Conservation (phyloP, 2,329 filamentous ascomycete genomes). For the Aspergillus pseudonomiae region DNA sequence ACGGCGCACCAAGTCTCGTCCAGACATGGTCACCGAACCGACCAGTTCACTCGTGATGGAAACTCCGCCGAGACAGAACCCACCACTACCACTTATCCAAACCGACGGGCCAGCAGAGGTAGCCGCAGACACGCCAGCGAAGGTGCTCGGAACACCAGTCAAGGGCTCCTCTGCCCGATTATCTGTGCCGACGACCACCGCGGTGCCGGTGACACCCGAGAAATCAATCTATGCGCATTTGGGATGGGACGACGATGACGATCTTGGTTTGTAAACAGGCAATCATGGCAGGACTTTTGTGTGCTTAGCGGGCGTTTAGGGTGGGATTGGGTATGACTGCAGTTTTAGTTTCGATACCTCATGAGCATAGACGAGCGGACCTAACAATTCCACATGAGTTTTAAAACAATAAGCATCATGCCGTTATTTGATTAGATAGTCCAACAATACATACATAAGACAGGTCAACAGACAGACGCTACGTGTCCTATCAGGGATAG, state of each 20-base stretch:
- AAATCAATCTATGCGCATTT: conserved; percentile 47
- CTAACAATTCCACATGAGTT: not conserved
- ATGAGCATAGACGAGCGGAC: not conserved
- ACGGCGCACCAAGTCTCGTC: conserved; percentile 21
- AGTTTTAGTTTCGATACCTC: not conserved
- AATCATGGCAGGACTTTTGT: conserved; percentile 35
- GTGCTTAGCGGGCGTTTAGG: conserved; percentile 19
- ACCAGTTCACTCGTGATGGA: conserved; percentile 31
- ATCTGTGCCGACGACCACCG: conserved; percentile 17
- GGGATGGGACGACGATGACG: conserved; percentile 50
- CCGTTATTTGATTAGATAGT: not conserved
- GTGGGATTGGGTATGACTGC: not conserved
- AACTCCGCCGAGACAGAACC: conserved; percentile 30
- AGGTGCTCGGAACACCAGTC: conserved; percentile 35
- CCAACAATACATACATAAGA: not conserved
- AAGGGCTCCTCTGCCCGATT: conserved; percentile 31
- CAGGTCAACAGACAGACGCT: not conserved
- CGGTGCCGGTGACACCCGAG: conserved; percentile 36
- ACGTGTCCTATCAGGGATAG: not conserved
- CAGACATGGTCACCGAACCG: conserved; percentile 3
- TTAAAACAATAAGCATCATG: not conserved
- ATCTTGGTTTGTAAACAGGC: conserved; percentile 39
- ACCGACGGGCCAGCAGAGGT: not conserved
- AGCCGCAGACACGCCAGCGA: conserved; percentile 9
- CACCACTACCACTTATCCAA: conserved; percentile 11